Percentiles rank a stretch among this genome's conserved stretches.
Evolutionary conservation across 2,329 filamentous ascomycete species (phyloP).

Genomic region (Ceratocystis albifundus): DNA sequence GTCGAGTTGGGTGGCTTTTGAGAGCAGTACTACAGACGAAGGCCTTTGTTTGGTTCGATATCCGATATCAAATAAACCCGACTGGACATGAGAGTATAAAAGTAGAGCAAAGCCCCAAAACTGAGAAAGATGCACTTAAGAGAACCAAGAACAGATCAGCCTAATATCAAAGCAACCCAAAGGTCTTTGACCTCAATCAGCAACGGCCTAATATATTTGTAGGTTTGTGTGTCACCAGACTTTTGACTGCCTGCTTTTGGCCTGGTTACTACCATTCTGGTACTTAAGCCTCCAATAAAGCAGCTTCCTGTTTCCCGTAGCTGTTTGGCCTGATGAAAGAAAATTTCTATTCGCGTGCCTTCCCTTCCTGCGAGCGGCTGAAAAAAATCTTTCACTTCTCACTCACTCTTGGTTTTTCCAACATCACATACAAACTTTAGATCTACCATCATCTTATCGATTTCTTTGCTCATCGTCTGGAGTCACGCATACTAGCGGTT

Average conservation of each 20-base stretch:
- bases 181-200: too few species aligned
- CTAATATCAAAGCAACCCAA: too few species aligned
- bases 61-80: too few species aligned
- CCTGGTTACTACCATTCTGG: not conserved
- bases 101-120: too few species aligned
- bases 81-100: too few species aligned
- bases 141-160: too few species aligned
- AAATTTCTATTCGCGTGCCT: conserved; percentile 1
- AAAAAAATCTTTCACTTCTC: not conserved
- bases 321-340: not conserved
- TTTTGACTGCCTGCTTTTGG: not conserved
- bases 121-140: too few species aligned
- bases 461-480: not conserved
- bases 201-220: too few species aligned
- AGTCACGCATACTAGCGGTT: not conserved
- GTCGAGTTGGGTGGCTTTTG: too few species aligned
- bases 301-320: not conserved
- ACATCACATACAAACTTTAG: not conserved
- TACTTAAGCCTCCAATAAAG: not conserved
- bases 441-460: not conserved
- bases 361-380: not conserved
- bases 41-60: too few species aligned
- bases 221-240: not conserved
- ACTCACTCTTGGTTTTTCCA: not conserved
- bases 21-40: too few species aligned